Conservation (phyloP, 2,329 filamentous ascomycete genomes). For the Neurospora sp. region DNA sequence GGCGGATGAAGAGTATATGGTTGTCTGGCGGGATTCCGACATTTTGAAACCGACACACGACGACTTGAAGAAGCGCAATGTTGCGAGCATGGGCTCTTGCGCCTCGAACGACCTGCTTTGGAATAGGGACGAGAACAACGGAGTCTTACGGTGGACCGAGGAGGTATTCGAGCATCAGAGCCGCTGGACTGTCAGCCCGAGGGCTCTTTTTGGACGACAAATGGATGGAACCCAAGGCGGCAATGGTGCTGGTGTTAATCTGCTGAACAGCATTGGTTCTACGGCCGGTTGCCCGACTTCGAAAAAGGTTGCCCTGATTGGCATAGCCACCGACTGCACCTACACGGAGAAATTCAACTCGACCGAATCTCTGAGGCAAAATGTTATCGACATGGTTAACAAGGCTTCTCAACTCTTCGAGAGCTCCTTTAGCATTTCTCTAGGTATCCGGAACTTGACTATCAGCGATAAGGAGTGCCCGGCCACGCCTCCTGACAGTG, state of each 20-base stretch:
- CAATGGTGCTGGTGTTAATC: constrained; percentile 71
- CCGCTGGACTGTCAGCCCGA: constrained; percentile 50
- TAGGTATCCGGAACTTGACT: constrained; percentile 79
- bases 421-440: constrained; percentile 84
- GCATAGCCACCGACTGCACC: constrained; percentile 86
- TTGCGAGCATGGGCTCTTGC: constrained; percentile 35
- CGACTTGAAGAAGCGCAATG: constrained; percentile 59
- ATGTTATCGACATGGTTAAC: constrained; percentile 79
- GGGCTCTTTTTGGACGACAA: constrained; percentile 63
- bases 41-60: constrained; percentile 42
- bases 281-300: constrained; percentile 78
- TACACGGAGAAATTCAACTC: constrained; percentile 67
- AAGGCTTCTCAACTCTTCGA: constrained; percentile 82
- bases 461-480: constrained; percentile 71
- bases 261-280: constrained; percentile 69
- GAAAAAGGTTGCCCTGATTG: constrained; percentile 84
- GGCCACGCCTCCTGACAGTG: constrained; percentile 51
- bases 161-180: constrained; percentile 28
- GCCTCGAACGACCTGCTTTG: constrained; percentile 67
- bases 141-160: constrained; percentile 47
- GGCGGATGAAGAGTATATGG: constrained; percentile 63
- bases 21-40: constrained; percentile 88
- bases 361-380: constrained; percentile 53
- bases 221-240: constrained; percentile 61
- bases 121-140: constrained; percentile 66